phyloP scores from a whole-genome alignment of 495 filamentous ascomycete genomes.

The Jackrogersella multiformis region DNA sequence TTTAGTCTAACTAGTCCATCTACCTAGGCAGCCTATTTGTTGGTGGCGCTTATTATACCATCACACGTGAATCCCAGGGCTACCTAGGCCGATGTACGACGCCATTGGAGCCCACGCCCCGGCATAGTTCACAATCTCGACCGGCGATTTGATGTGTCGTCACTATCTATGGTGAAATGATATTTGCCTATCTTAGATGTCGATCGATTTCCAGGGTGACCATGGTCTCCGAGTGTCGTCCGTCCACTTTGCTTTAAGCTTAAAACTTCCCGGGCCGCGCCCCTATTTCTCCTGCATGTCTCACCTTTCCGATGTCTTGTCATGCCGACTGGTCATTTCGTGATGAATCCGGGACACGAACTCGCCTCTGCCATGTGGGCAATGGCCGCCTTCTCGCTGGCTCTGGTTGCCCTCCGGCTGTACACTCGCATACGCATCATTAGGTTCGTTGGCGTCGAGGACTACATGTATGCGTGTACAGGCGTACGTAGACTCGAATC shows the following conservation, averaged over 20 bases:
- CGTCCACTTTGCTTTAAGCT: not conserved
- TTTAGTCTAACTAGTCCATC: not conserved
- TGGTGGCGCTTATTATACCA: slow-evolving; percentile 11
- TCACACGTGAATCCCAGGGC: slow-evolving; percentile 15
- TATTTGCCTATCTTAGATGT: slow-evolving; percentile 6
- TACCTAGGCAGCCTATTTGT: too few species aligned
- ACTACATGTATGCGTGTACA: slow-evolving; percentile 49
- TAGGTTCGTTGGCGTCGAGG: slow-evolving; percentile 51
- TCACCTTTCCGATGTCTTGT: slow-evolving; percentile 21
- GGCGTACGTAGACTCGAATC: slow-evolving; percentile 32
- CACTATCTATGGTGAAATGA: slow-evolving; percentile 9
- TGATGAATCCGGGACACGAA: slow-evolving; percentile 43
- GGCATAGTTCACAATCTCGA: slow-evolving; percentile 29
- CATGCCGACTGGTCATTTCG: slow-evolving; percentile 1
- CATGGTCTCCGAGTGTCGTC: not conserved
- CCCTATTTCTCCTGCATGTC: slow-evolving; percentile 10
- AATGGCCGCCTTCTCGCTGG: slow-evolving; percentile 46
- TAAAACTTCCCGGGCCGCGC: slow-evolving; percentile 13
- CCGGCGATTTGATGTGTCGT: slow-evolving; percentile 15
- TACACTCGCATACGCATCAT: slow-evolving; percentile 52
- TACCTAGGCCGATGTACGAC: slow-evolving; percentile 2
- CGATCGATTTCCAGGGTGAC: slow-evolving; percentile 17
- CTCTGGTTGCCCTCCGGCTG: slow-evolving; percentile 46
- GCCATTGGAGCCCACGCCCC: slow-evolving; percentile 26
- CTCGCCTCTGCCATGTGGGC: slow-evolving; percentile 51